These are phyloP conservation scores for Hypoxylon sp. DNA, from an alignment of 2,329 filamentous ascomycete species.

Conservation along the genomic window DNA sequence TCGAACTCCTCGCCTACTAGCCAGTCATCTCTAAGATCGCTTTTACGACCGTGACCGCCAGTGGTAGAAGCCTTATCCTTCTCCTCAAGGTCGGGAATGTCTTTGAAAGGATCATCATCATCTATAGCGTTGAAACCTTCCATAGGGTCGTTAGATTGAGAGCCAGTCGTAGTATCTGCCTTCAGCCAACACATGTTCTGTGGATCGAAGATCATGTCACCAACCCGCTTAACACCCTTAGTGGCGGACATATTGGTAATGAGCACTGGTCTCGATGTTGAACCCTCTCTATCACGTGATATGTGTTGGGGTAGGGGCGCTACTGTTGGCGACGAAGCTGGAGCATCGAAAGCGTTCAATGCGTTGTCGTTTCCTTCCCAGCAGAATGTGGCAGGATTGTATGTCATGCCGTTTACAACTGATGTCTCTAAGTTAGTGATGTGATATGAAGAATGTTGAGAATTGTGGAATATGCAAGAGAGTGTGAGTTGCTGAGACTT, in stretches of 20 bases:
- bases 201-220: constrained; percentile 99
- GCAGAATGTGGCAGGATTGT: constrained; percentile 86
- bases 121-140: constrained; percentile 79
- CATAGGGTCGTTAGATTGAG: constrained; percentile 70
- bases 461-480: neutral
- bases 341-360: constrained; percentile 81
- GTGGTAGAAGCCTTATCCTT: constrained; percentile 66
- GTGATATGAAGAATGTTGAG: constrained; percentile 7
- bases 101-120: constrained; percentile 93
- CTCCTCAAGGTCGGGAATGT: constrained; percentile 93
- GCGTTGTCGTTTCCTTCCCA: constrained; percentile 98
- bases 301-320: constrained; percentile 61
- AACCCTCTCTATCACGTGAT: constrained; percentile 69
- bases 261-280: constrained; percentile 79
- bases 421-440: constrained; percentile 34
- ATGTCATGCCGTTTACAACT: constrained; percentile 96
- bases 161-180: constrained; percentile 68
- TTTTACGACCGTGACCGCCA: constrained; percentile 66
- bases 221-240: constrained; percentile 91
- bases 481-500: constrained; percentile 20
- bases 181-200: constrained; percentile 99
- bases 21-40: constrained; percentile 81
- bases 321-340: constrained; percentile 69
- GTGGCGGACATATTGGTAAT: constrained; percentile 91
- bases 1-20: constrained; percentile 97